Evolutionary conservation across 2,329 filamentous ascomycete species (phyloP), one percentile per base, ranked within the genome.

Genomic region (Pseudopithomyces maydicus): DNA sequence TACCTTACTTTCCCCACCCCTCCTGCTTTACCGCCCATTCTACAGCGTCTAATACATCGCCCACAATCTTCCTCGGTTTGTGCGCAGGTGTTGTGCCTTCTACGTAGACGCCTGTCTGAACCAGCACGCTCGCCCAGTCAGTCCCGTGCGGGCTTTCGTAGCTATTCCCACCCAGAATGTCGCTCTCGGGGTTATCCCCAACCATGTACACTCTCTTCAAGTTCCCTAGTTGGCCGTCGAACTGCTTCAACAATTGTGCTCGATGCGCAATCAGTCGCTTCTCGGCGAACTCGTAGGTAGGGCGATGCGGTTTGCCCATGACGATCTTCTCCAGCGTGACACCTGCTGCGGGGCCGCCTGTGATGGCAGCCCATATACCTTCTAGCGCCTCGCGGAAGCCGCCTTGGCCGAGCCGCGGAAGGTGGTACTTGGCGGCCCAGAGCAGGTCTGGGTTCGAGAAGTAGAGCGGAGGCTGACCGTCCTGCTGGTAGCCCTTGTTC

Each of bases 371-470:
- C 92, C 92, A 97, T 1, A 95, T 84, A 0, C 92, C 93, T 62
- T 88, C 85, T 15, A 98, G 78, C 0, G 92, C 90, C 43, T 89
- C 89, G 59, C 91, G 86, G 77, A 98, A 98, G 0, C 91, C 92
- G 17, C 95, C 95, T 74, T 97, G 95, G 1, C 94, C 95, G 41
- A 98, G 85, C 5, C 95, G 88, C 29, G 94, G 91, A 48, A 94
- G 84, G 58, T 90, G 91, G 75, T 96, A 94, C 33, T 85, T 85
- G 0, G 92, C 90, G 50, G 92, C 90, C 93, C 93, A 99, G 69
- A 92, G 84, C 3, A 98, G 80, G 76, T 99, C 95, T 1, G 91
- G 87, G 75, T 98, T 98, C 44, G 89, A 93, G 75, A 96, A 97
- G 80, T 89, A 96, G 6, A 98, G 78, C 17, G 81, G 81, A 0